These are phyloP conservation scores for Luvunga scandens DNA, from an alignment of 345 rosid species.

Conservation along the genomic window DNA sequence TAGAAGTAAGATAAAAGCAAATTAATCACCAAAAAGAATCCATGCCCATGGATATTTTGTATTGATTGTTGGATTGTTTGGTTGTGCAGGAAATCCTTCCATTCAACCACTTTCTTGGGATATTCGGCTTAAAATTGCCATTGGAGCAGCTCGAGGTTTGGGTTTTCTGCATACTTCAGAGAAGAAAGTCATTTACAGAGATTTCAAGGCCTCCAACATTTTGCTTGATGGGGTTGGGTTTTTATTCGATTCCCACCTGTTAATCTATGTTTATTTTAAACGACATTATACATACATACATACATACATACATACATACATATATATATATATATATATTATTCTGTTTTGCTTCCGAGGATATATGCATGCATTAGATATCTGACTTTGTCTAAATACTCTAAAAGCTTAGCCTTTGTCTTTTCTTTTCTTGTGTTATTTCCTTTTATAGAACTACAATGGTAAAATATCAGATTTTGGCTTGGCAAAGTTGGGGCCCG, in stretches of 20 bases:
- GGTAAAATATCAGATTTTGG: slow-evolving; percentile 72
- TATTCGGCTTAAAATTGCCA: slow-evolving; percentile 63
- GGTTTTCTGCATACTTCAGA: slow-evolving; percentile 70
- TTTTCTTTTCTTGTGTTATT: neutral
- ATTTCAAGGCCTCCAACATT: slow-evolving; percentile 83
- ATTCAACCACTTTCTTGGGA: slow-evolving; percentile 81
- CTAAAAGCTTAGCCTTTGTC: neutral
- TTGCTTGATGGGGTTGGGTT: slow-evolving; percentile 71
- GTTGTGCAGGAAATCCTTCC: slow-evolving; percentile 38
- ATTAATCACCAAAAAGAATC: neutral
- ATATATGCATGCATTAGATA: neutral
- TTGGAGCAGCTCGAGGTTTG: slow-evolving; percentile 83
- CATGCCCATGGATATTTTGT: neutral
- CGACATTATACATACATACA: neutral
- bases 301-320: no score
- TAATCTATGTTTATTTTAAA: neutral
- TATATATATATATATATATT: neutral
- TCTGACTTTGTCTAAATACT: neutral
- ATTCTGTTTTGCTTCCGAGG: neutral
- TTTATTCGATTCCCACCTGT: neutral
- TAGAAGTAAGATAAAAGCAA: slow-evolving; percentile 48
- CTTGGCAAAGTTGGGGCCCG: slow-evolving; percentile 65
- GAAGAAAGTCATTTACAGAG: slow-evolving; percentile 74
- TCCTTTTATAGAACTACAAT: slow-evolving; percentile 36
- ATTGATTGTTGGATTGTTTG: slow-evolving; percentile 5